Percentiles rank a stretch among this genome's conserved stretches.
These are phyloP conservation scores for Carallia pectinifolia DNA, from an alignment of 345 rosid species.

Conservation along the genomic window DNA sequence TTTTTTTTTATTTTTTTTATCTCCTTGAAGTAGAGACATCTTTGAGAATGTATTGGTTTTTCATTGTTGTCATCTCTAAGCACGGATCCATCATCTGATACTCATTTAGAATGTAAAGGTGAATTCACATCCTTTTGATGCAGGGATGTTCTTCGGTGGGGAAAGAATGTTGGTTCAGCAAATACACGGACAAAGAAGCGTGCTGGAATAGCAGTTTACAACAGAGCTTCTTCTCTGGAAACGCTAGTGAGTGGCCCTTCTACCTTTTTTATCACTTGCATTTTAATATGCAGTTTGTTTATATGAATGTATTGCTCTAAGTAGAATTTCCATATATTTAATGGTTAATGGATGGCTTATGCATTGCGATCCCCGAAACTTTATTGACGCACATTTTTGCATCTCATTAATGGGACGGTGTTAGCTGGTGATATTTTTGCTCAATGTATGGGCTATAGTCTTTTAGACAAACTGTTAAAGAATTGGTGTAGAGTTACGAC, in stretches of 20 bases:
- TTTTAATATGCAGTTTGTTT: conserved; percentile 1
- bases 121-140: not conserved
- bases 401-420: not conserved
- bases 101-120: too few relatives aligned
- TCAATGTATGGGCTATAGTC: not conserved
- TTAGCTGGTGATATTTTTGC: not conserved
- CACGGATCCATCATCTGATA: too few relatives aligned
- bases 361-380: not conserved
- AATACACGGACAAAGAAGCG: conserved; percentile 57
- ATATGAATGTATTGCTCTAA: not conserved
- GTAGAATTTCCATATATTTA: not conserved
- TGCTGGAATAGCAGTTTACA: conserved; percentile 60
- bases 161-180: conserved; percentile 52
- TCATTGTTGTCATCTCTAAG: not conserved
- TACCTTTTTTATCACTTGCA: conserved; percentile 7
- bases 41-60: not conserved
- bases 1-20: not conserved
- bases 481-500: not conserved
- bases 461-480: not conserved
- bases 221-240: conserved; percentile 69
- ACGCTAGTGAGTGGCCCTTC: conserved; percentile 44
- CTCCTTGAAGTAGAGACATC: not conserved
- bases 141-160: conserved; percentile 66
- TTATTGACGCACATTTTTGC: not conserved
- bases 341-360: not conserved